Percentiles rank a stretch among this genome's conserved stretches.
Conservation (phyloP, 345 rosid species). For the Pugionium dolabratum region DNA sequence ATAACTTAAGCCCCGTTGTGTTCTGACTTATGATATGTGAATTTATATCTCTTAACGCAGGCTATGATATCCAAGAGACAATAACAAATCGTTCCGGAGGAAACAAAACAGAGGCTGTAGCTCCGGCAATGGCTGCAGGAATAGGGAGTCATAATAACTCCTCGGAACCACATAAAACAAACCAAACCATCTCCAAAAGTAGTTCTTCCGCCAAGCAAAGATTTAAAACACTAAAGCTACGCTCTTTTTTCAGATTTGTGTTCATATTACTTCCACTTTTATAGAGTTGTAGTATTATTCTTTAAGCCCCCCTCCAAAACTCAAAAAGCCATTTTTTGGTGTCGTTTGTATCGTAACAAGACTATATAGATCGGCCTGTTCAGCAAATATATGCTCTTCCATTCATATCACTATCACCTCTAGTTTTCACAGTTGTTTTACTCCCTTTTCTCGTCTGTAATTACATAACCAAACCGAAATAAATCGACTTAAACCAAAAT, state of each 20-base stretch:
- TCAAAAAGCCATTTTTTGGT: neutral
- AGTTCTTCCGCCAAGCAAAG: slow-evolving; percentile 42
- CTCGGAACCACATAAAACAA: slow-evolving; percentile 41
- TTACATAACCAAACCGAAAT: neutral
- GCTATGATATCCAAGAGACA: slow-evolving; percentile 60
- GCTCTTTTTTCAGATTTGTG: slow-evolving; percentile 25
- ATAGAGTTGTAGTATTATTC: slow-evolving; percentile 29
- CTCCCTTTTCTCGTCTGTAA: neutral
- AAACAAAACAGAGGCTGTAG: slow-evolving; percentile 50
- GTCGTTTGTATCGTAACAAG: slow-evolving; percentile 32
- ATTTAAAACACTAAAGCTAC: slow-evolving; percentile 17
- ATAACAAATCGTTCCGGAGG: slow-evolving; percentile 30
- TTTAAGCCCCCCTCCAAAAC: slow-evolving; percentile 3
- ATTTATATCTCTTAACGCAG: slow-evolving; percentile 41
- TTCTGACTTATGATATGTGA: slow-evolving; percentile 2
- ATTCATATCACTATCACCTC: neutral
- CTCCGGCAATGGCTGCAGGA: slow-evolving; percentile 73
- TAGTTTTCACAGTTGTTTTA: neutral
- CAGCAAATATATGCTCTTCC: slow-evolving; percentile 22
- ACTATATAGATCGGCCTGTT: slow-evolving; percentile 17
- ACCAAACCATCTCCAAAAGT: slow-evolving; percentile 35
- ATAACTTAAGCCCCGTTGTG: neutral
- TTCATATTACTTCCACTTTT: slow-evolving; percentile 40
- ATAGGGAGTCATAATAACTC: slow-evolving; percentile 41
- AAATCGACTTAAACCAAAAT: neutral